Evolutionary conservation across 2,329 filamentous ascomycete genomes (phyloP), one percentile per base, ranked within the genome.

Genomic region (Madurella mycetomatis): DNA sequence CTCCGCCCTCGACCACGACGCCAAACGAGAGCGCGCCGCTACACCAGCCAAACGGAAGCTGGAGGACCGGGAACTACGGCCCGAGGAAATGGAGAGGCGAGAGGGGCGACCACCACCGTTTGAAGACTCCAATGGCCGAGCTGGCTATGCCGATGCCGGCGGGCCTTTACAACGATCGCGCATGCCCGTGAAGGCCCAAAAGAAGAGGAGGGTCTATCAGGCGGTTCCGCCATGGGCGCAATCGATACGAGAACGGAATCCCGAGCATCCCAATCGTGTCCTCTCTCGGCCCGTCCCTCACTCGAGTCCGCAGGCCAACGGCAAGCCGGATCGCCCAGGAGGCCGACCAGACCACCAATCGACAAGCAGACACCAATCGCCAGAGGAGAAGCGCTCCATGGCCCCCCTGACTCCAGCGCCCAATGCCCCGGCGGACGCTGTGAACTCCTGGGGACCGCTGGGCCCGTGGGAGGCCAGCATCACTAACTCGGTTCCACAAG

Each of bases 381-480:
- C 77, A 4, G 75, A 82, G 57, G 65, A 73, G 16, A 66, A 71
- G 45, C 73, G 73, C 17, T 63, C 71, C 18, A 55, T 60, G 30
- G 47, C 58, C 59, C 5, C 57, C 59, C 18, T 42, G 60, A 54
- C 63, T 5, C 57, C 64, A 8, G 59, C 64, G 0, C 59, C 67
- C 16, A 62, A 65, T 4, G 54, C 57, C 1, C 58, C 58, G 9
- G 42, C 55, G 12, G 56, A 53, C 31, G 32, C 53, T 8, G 57
- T 54, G 19, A 60, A 45, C 51, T 60, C 59, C 59, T 52, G 62
- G 41, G 65, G 53, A 54, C 44, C 73, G 19, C 68, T 85, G 3
- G 80, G 80, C 0, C 73, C 77, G 0, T 87, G 85, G 84, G 85
- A 88, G 63, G 72, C 77, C 19, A 82, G 85, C 34, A 85, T 95